Base-by-base conservation (phyloP, 176 grass and related monocot genomes). In the Musa schizocarpa region DNA sequence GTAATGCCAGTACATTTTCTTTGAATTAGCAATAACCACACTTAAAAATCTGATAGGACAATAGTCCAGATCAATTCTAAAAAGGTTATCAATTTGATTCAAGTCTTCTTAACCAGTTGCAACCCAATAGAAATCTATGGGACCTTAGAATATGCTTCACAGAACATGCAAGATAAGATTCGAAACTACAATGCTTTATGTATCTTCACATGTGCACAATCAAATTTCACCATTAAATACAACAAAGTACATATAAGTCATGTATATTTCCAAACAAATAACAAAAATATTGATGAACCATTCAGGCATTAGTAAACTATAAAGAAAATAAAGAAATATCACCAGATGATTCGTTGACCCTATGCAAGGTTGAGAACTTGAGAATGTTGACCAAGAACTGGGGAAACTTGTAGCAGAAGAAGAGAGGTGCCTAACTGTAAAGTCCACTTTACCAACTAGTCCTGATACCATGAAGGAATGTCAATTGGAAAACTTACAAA, bases 361-460 rank as follows among this genome's bases (percentile, higher is more conserved):
- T 9, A 92, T 78, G 54, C 96, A 99, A 87, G 96, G 96, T 89
- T 92, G 96, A 51, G 63, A 74, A 16, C 81, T 92, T 66, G 88
- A 85, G 81, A 99, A 92, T 81, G 65, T 76, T 59, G 75, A 64
- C 74, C 87, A 99, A 54, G 89, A 88, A 77, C 6, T 87, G 70
- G 91, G 88, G 72, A 99, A 99, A n/a, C 65, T 11, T 73, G 83
- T 9, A 17, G 85, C 96, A 2, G 91, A 79, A 58, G 96, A 92
- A 71, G 96, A 92, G 72, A 99, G 91, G 66, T 99, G 96, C 77
- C 91, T 91, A 43, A 99, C 96, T 74, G 96, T 99, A 78, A 99
- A 99, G 74, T 99, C 96, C 78, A 99, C 96, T 79, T 95, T 94
- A 29, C 96, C 96, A 69, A 99, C 84, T 69, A 99, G 63, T 63